Evolutionary conservation across 768 basidiomycete genomes (phyloP).

Genomic region (Termitomyces sp.): DNA sequence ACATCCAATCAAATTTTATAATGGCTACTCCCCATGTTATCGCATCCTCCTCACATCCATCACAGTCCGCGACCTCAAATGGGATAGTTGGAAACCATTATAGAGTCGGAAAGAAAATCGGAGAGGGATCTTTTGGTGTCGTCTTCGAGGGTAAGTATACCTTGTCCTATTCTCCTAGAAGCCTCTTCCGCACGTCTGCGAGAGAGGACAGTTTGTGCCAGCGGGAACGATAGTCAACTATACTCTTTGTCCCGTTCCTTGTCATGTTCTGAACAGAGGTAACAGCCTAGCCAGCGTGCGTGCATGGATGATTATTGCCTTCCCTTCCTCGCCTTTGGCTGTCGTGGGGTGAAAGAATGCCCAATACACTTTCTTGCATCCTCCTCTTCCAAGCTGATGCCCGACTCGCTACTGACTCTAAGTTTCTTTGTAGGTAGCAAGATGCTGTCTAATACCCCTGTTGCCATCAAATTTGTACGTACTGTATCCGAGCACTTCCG

Average conservation of each 20-base stretch:
- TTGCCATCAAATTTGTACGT: constrained; percentile 96
- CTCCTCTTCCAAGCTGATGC: not conserved
- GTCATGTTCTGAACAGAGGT: not conserved
- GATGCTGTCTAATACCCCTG: constrained; percentile 76
- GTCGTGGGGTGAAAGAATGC: not conserved
- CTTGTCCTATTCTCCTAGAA: not conserved
- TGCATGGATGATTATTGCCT: not conserved
- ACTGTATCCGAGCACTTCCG: constrained; percentile 4
- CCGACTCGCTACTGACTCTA: constrained; percentile 2
- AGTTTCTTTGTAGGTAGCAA: constrained; percentile 59
- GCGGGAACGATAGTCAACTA: not conserved
- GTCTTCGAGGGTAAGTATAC: constrained; percentile 81
- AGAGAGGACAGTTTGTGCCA: constrained; percentile 1
- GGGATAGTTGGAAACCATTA: constrained; percentile 78
- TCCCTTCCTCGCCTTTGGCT: not conserved
- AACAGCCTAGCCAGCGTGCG: not conserved
- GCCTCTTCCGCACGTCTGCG: not conserved
- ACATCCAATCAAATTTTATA: constrained; percentile 10
- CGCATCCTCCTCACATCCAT: constrained; percentile 69
- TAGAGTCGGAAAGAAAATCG: constrained; percentile 97
- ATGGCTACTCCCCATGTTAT: constrained; percentile 87
- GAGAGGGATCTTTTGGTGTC: constrained; percentile 98
- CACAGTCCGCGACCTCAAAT: constrained; percentile 57
- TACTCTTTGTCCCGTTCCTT: not conserved
- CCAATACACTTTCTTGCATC: not conserved